Evolutionary conservation across 208 protist genomes (phyloP).

Genomic region (Trypanosoma grayi): DNA sequence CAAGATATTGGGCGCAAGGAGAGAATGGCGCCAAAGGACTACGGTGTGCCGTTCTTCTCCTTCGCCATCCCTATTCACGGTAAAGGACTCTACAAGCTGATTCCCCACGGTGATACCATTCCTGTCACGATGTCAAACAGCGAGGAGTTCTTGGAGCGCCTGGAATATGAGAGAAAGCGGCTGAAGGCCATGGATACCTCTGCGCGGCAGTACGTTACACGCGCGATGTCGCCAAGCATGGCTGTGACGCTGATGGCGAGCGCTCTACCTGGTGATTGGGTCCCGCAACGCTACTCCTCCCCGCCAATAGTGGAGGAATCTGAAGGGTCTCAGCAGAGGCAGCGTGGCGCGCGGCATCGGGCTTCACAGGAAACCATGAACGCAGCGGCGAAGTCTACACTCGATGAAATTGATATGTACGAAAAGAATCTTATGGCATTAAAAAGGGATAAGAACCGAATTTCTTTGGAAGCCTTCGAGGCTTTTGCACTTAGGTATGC

Average conservation of each 20-base stretch:
- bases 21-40: not conserved
- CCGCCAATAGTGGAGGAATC: not conserved
- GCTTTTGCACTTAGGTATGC: slow-evolving; percentile 10
- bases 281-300: not conserved
- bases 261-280: not conserved
- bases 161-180: slow-evolving; percentile 9
- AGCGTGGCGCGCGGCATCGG: not conserved
- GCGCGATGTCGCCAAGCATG: not conserved
- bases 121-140: slow-evolving; percentile 10
- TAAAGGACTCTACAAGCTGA: slow-evolving; percentile 16
- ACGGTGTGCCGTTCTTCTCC: not conserved
- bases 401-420: slow-evolving; percentile 24
- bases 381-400: not conserved
- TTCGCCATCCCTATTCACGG: slow-evolving; percentile 11
- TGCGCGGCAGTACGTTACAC: not conserved
- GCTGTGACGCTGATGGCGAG: not conserved
- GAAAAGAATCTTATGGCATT: slow-evolving; percentile 11
- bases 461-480: slow-evolving; percentile 12
- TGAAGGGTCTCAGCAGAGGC: not conserved
- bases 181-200: not conserved
- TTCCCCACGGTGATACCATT: slow-evolving; percentile 12
- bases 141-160: slow-evolving; percentile 18
- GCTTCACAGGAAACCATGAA: slow-evolving; percentile 1
- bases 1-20: slow-evolving; percentile 1
- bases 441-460: slow-evolving; percentile 1